Base-by-base conservation (phyloP, 495 filamentous ascomycete genomes). In the Bombardia bombarda region DNA sequence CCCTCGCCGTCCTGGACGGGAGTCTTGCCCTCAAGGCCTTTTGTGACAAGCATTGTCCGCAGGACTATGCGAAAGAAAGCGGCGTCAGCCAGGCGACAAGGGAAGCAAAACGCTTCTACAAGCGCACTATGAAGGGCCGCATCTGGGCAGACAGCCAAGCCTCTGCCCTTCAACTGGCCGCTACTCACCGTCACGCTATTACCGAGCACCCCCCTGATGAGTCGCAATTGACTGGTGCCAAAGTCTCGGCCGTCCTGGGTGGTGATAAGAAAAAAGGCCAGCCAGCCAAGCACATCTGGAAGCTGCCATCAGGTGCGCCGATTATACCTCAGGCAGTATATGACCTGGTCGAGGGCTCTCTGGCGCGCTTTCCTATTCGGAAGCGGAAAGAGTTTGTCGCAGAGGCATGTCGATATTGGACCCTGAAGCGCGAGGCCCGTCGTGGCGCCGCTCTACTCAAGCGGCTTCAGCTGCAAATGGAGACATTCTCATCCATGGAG, bases 341-440 rank as follows among this genome's bases (percentile, higher is more conserved):
- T 43, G 82, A 87, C 43, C 77, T 81, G 2, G 83, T 97, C 19
- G 81, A 90, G 40, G 79, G 76, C 40, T 84, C 87, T 1, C 71
- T 98, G 2, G 72, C 78, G 32, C 79, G 84, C 23, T 97, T 97
- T 58, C 71, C 69, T 16, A 80, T 97, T 45, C 79, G 79, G 24
- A 90, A 92, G 52, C 76, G 85, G 20, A 92, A 90, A 53, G 88
- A 96, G 35, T 99, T 86, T 66, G 82, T 88, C 1, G 85, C 84
- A 24, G 89, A 96, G 56, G 85, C 84, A 2, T 96, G 90, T 67
- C 87, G 86, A 48, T 99, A 96, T 63, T 99, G 92, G 92, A 97
- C 92, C 0, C 67, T 97, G 40, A 99, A 99, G 63, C 77, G 92
- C 28, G 92, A 99, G 61, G 86, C 90, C 32, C 75, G 92, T 26